Conservation (phyloP, 2,329 filamentous ascomycete species). For the Xylaria sp. region DNA sequence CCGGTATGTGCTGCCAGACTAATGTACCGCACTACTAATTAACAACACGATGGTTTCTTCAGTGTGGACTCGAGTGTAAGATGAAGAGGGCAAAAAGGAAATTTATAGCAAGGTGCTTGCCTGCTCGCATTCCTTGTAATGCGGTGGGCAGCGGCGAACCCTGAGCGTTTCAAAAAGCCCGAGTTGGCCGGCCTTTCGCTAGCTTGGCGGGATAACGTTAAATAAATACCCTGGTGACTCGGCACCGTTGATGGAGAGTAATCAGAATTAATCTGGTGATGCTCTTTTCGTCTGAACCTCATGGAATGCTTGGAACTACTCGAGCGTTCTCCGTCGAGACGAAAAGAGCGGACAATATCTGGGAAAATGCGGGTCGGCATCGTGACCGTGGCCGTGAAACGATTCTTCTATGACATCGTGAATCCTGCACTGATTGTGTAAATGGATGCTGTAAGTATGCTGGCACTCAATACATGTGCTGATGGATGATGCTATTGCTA, state of each 20-base stretch:
- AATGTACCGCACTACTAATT: too few relatives aligned
- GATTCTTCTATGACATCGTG: neutral
- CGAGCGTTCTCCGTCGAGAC: neutral
- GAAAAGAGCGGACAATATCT: neutral
- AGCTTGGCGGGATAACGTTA: slow-evolving; percentile 13
- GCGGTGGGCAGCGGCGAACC: neutral
- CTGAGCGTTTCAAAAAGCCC: neutral
- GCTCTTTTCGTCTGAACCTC: neutral
- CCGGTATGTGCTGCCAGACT: too few relatives aligned
- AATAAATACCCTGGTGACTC: slow-evolving; percentile 11
- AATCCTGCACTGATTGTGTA: too few relatives aligned
- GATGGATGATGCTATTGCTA: neutral
- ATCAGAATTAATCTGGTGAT: neutral
- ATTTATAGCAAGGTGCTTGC: neutral
- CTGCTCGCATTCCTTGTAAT: neutral
- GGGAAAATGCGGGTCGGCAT: neutral
- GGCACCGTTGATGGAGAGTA: neutral
- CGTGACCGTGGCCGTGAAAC: neutral
- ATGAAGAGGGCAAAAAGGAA: neutral
- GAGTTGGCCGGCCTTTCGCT: neutral
- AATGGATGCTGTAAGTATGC: too few relatives aligned
- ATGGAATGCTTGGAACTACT: neutral
- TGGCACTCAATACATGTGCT: too few relatives aligned
- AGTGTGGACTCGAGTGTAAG: slow-evolving; percentile 1
- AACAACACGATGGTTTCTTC: neutral